These are phyloP conservation scores for Uromyces viciae-fabae DNA, from an alignment of 1,284 basidiomycete species.

Conservation along the genomic window DNA sequence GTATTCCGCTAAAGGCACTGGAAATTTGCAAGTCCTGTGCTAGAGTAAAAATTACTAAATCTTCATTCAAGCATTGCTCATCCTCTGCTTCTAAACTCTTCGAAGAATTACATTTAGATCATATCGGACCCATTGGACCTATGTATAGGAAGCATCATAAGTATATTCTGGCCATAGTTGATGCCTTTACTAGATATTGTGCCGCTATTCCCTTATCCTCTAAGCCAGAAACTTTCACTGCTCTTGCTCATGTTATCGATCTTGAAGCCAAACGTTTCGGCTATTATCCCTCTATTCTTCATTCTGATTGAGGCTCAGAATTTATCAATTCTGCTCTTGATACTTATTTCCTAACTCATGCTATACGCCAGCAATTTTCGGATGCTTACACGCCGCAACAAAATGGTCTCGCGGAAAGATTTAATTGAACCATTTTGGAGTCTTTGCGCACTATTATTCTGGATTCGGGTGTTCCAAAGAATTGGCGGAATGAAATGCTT, in stretches of 20 bases:
- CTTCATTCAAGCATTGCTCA: neutral
- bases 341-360: neutral
- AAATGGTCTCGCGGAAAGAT: neutral
- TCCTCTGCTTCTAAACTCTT: neutral
- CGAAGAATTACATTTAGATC: neutral
- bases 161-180: neutral
- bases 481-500: neutral
- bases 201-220: neutral
- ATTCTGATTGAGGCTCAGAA: neutral
- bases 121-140: neutral
- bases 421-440: neutral
- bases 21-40: neutral
- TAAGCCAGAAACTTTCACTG: neutral
- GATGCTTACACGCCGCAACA: neutral
- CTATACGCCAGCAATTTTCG: neutral
- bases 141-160: neutral
- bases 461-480: neutral
- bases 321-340: neutral
- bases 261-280: neutral
- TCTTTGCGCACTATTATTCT: neutral
- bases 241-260: neutral
- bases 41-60: neutral
- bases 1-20: neutral
- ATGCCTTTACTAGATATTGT: neutral
- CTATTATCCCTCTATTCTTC: neutral